Base-by-base conservation (phyloP, 176 grass and related monocot species). In the Triticum urartu region DNA sequence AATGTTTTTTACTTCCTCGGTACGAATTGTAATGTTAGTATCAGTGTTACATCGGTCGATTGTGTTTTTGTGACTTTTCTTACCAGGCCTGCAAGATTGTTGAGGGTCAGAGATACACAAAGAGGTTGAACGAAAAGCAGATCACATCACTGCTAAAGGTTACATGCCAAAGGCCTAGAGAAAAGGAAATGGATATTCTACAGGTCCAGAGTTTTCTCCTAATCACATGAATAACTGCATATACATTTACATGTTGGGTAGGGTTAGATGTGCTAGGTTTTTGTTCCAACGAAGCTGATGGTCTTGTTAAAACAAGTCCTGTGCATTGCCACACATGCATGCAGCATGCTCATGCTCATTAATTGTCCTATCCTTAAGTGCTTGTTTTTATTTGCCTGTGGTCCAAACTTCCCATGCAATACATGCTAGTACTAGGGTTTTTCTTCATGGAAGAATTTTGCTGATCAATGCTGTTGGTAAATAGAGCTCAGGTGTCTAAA, bases 91-190 rank as follows among this genome's bases (percentile, higher is more conserved):
- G 97, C 85, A 99, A 99, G 69, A 99, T 99, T 80, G 90, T 99
- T 42, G 94, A 97, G 85, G 97, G 97, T 47, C 97, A 99, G 87
- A 94, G 97, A 87, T 99, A 99, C 75, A 91, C 97, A 32, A 99
- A 99, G 85, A 99, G 97, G 79, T 88, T 99, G 90, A 99, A 99
- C 72, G 97, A 99, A 67, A 99, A 94, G 78, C 97, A 99, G 83
- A 99, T 99, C 45, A 99, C 97, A 40, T 99, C 97, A 9, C 75
- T 99, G 78, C 87, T 99, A 22, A 99, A 97, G 84, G 97, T 99
- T 83, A 97, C 97, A 4, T 99, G 97, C 82, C 97, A 93, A 81
- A 97, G 97, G 87, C 97, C 97, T 28, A 97, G 94, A 83, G 92
- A 99, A 10, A 92, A 97, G 70, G 97, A 99, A 84, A 94, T 99